Evolutionary conservation across 495 filamentous ascomycete species (phyloP).

Genomic region (Hypoxylon cercidicola): DNA sequence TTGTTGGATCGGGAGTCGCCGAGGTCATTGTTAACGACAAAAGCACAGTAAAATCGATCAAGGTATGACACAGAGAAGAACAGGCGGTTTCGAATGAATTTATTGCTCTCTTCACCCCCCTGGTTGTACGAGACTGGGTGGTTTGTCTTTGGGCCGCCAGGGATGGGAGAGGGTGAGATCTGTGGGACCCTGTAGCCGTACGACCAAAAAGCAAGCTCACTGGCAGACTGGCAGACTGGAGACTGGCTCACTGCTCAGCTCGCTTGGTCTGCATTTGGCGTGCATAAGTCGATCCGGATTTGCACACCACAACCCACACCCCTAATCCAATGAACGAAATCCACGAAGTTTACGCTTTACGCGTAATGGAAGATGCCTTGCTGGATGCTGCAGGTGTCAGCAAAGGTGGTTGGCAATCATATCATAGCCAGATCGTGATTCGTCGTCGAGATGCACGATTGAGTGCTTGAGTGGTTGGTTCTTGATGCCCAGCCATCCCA

Average conservation of each 20-base stretch:
- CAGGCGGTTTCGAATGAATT: slow-evolving; percentile 29
- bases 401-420: slow-evolving; percentile 35
- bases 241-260: slow-evolving; percentile 36
- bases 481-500: slow-evolving; percentile 28
- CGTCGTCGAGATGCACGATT: slow-evolving; percentile 23
- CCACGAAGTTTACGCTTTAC: slow-evolving; percentile 38
- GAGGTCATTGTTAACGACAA: slow-evolving; percentile 16
- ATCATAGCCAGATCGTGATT: slow-evolving; percentile 28
- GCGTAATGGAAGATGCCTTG: slow-evolving; percentile 44
- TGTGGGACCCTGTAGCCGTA: slow-evolving; percentile 24
- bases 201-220: slow-evolving; percentile 32
- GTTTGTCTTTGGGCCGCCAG: slow-evolving; percentile 12
- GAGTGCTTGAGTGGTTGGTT: slow-evolving; percentile 32
- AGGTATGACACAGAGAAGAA: slow-evolving; percentile 19
- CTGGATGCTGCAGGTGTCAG: slow-evolving; percentile 39
- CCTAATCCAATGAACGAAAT: slow-evolving; percentile 43
- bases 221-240: too few relatives aligned
- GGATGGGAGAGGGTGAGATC: slow-evolving; percentile 13
- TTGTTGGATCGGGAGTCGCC: slow-evolving; percentile 7
- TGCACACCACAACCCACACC: slow-evolving; percentile 26
- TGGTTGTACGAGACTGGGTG: slow-evolving; percentile 11
- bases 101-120: slow-evolving; percentile 7
- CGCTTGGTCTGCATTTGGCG: slow-evolving; percentile 34
- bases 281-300: slow-evolving; percentile 43
- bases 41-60: slow-evolving; percentile 24